Evolutionary conservation across 2,329 filamentous ascomycete genomes (phyloP).

Genomic region (Talaromyces sp.): DNA sequence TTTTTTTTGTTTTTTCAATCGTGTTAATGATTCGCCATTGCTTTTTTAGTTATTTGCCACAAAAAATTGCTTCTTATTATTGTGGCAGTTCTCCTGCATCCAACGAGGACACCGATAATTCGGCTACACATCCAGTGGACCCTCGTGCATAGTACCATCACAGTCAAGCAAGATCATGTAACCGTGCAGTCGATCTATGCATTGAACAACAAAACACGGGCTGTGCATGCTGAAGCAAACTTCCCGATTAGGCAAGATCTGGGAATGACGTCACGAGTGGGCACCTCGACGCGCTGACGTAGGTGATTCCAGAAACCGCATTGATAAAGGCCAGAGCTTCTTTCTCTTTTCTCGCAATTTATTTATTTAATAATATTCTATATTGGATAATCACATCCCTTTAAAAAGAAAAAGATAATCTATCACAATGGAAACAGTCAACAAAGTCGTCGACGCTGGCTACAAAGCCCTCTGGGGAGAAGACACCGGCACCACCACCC

Average conservation of each 20-base stretch:
- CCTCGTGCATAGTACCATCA: background rate
- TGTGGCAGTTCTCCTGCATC: background rate
- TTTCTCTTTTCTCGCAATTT: background rate
- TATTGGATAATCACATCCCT: too few relatives aligned
- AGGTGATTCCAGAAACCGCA: background rate
- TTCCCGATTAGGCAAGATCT: conserved; percentile 12
- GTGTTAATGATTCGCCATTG: too few relatives aligned
- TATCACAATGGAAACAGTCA: conserved; percentile 56
- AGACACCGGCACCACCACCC: background rate
- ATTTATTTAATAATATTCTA: background rate
- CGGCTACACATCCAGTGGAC: background rate
- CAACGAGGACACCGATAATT: background rate
- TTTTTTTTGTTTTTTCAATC: too few relatives aligned
- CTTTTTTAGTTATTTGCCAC: background rate
- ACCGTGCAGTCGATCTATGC: background rate
- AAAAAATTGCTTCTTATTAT: background rate
- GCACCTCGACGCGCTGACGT: conserved; percentile 5
- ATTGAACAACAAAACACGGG: background rate
- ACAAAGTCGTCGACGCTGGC: conserved; percentile 45
- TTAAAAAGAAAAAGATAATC: background rate
- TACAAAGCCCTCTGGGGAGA: conserved; percentile 28
- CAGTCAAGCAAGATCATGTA: background rate
- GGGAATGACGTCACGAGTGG: conserved; percentile 9
- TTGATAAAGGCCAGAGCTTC: background rate
- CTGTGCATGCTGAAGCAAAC: background rate